Base-by-base conservation (phyloP, 495 filamentous ascomycete genomes). In the Neurospora discreta region DNA sequence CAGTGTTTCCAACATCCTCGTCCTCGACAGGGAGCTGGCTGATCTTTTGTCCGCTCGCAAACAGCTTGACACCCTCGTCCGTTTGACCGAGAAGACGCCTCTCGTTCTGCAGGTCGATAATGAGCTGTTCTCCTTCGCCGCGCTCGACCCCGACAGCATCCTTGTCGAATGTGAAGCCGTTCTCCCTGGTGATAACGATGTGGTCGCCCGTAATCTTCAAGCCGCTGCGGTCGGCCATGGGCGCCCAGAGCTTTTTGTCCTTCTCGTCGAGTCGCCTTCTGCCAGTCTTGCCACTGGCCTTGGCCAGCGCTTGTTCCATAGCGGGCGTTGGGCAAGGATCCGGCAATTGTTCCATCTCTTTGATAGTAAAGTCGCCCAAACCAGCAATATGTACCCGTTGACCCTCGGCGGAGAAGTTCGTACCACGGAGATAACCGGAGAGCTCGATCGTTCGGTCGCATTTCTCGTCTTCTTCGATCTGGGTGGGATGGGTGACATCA, bases 211-310 rank as follows among this genome's bases (percentile, higher is more conserved):
- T 86, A 72, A 88, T 87, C 58, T 87, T 88, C 33, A 99, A 90
- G 75, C 95, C 95, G 74, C 94, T 95, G 40, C 97, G 93, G 83
- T 99, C 95, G 69, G 92, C 95, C 94, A 99, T 98, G 18, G 95
- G 95, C 16, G 96, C 95, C 82, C 96, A 96, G 5, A 99, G 85
- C 72, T 95, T 85, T 81, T 97, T 98, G 77, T 98, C 93, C 79
- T 97, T 98, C 78, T 99, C 95, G 40, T 94, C 95, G 42, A 99
- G 80, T 69, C 93, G 84, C 76, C 89, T 88, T 72, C 92, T 84
- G 15, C 87, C 88, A 3, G 86, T 85, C 78, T 97, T 97, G 1
- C 95, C 96, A 1, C 89, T 89, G 7, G 87, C 87, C 76, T 94
- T 97, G 33, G 90, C 91, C 33, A 92, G 83, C 20, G 90, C 92